Evolutionary conservation across 192 early-diverging fungal genomes (phyloP), one percentile per base, ranked within the genome.

Genomic region (Chytriomyces hyalinus): DNA sequence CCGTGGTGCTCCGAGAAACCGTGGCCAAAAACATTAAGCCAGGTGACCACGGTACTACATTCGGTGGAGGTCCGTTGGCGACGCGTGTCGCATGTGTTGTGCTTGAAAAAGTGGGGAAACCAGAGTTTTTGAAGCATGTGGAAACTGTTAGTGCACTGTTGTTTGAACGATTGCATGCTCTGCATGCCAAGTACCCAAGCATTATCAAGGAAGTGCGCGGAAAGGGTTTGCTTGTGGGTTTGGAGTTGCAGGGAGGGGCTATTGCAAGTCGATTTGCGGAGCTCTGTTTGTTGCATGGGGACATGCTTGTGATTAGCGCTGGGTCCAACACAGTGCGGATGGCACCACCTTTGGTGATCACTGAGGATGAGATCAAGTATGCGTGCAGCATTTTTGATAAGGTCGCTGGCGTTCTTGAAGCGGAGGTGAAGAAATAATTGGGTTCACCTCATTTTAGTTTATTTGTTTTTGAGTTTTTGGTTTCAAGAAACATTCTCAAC

Each of bases 31-130:
- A 90, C 57, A 92, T 99, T 83, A 90, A 89, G 28, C 87, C 92
- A 17, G 94, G 97, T 66, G 96, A 99, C 83, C 97, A 99, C 77
- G 97, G 97, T 65, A 98, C 97, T 11, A 98, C 96, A 6, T 99
- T 97, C 88, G 97, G 97, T 70, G 97, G 97, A 47, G 93, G 92
- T 75, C 96, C 97, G 6, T 80, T 99, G 53, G 96, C 94, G 15
- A 94, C 94, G 75, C 90, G 91, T 44, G 95, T 95, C 9, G 97
- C 92, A 43, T 84, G 88, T 43, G 84, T 85, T 47, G 96, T 97
- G 6, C 78, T 93, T 50, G 80, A 80, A 20, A 90, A 91, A 61
- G 91, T 99, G 73, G 84, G 78, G 65, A 81, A 85, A 20, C 89
- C 92, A 0, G 83, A 84, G 65, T 95, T 98, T 77, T 89, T 99